Base-by-base conservation (phyloP, 768 basidiomycete genomes). In the Terana coerulea region DNA sequence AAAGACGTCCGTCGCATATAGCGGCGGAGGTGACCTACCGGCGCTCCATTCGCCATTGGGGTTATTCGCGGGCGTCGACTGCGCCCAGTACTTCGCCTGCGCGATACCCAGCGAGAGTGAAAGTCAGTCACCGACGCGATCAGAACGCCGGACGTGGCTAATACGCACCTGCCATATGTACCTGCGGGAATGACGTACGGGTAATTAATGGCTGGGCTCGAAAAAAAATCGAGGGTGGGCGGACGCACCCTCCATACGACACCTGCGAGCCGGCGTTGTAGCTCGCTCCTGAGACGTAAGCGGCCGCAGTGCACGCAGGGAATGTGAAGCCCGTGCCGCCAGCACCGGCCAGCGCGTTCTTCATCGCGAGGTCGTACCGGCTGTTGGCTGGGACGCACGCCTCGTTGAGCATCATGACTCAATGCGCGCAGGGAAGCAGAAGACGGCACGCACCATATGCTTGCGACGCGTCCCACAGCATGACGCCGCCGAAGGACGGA, bases 241-340 rank as follows among this genome's bases (percentile, higher is more conserved):
- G 33, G 10, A 63, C 75, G 49, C 62, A 83, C 78, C 83, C 82
- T 37, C 69, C 61, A 59, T 74, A 86, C 11, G 81, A 75, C 12
- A 80, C 84, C 54, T 72, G 61, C 2, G 74, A 67, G 24, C 79
- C 78, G 3, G 71, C 81, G 4, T 72, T 58, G 63, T 87, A 85
- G 49, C 61, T 69, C 7, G 63, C 72, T 15, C 80, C 78, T 8
- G 76, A 61, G 44, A 70, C 68, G 59, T 67, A 86, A 0, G 79
- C 73, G 15, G 80, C 70, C 9, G 83, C 80, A 34, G 76, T 72
- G 61, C 83, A 87, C 45, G 77, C 56, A 14, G 83, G 82, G 66
- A 73, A 86, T 2, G 77, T 79, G 64, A 86, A 87, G 7, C 84
- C 83, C 15, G 79, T 81, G n/a, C 83, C 81, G 41, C 84, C 83